These are phyloP conservation scores for Cyberlindnera misumaiensis DNA, from an alignment of 805 yeast species.

Conservation along the genomic window DNA sequence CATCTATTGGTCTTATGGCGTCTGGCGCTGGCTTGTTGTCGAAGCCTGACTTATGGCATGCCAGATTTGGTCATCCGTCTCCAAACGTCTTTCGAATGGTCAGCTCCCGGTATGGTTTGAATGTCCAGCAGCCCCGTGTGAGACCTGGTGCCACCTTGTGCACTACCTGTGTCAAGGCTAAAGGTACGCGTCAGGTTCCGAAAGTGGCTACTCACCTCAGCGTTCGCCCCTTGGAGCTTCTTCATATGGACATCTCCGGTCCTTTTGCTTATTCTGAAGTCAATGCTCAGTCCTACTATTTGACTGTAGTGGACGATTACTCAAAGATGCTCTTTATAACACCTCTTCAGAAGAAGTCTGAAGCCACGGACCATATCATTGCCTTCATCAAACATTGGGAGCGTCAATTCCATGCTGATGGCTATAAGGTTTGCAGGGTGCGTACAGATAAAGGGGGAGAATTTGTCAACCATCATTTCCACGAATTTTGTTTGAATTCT, in stretches of 20 bases:
- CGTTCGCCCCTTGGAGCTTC: background rate
- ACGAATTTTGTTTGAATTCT: background rate
- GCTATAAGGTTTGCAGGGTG: background rate
- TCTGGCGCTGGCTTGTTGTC: no score
- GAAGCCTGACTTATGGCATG: no score
- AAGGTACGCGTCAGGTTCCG: no score
- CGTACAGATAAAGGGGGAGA: conserved; percentile 5
- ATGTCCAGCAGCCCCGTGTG: no score
- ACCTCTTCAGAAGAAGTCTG: background rate
- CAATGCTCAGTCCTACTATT: background rate
- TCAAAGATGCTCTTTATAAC: background rate
- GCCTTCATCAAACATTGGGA: background rate
- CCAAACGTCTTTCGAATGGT: no score
- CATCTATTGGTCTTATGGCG: no score
- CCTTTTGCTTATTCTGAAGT: background rate
- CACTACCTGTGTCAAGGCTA: no score
- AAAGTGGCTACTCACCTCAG: no score
- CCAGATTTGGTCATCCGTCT: no score
- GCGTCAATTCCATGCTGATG: background rate
- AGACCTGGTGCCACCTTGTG: no score
- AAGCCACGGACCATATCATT: background rate
- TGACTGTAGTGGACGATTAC: background rate
- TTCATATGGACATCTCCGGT: background rate
- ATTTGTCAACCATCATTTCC: background rate
- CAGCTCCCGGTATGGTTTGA: no score